A percentile compares a stretch with the other conserved stretches of the same genome.
phyloP scores from a whole-genome alignment of 2,329 filamentous ascomycete species.

The Colletotrichum scovillei region DNA sequence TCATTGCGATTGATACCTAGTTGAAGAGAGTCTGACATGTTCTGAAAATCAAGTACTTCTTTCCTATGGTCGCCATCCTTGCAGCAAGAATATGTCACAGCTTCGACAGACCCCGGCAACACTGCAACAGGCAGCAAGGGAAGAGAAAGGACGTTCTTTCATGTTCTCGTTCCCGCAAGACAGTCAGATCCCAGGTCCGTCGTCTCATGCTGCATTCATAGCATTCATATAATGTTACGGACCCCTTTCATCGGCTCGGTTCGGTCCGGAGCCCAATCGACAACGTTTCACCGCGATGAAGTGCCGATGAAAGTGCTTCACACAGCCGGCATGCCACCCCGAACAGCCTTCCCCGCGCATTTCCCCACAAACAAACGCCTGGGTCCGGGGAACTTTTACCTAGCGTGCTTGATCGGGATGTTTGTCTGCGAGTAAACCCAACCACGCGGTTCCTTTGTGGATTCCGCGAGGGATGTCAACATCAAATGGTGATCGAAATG shows the following conservation, averaged over 20 bases:
- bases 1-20: too few species aligned
- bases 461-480: background rate
- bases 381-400: background rate
- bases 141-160: too few species aligned
- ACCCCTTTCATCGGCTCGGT: background rate
- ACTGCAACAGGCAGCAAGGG: too few species aligned
- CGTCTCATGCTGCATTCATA: too few species aligned
- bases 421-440: background rate
- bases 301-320: background rate
- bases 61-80: too few species aligned
- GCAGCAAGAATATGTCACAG: too few species aligned
- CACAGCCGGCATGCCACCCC: background rate
- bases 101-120: too few species aligned
- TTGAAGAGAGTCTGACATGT: too few species aligned
- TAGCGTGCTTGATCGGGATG: background rate
- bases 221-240: too few species aligned
- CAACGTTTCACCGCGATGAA: background rate
- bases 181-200: too few species aligned
- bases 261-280: background rate
- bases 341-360: background rate
- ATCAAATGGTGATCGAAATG: background rate
- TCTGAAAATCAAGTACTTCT: too few species aligned
- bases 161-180: too few species aligned
- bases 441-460: background rate
- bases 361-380: conserved; percentile 9